Percentiles rank a stretch among this genome's conserved stretches.
phyloP scores from a whole-genome alignment of 768 basidiomycete genomes.

The Chalciporus piperatus region DNA sequence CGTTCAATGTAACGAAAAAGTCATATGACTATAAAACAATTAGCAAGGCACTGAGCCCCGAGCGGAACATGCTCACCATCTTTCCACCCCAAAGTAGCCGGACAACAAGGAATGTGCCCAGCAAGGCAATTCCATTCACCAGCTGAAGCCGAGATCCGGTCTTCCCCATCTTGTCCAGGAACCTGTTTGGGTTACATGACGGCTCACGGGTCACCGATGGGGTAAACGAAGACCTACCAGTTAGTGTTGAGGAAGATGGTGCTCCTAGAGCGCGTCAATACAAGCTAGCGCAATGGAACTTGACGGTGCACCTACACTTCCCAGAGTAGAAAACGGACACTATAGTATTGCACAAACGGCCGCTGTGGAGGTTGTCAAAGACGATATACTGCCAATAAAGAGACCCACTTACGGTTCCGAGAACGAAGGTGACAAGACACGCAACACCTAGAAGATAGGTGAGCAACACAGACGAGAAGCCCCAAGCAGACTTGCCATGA shows the following conservation, averaged over 20 bases:
- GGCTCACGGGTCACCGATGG: not conserved
- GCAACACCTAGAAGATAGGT: slow-evolving; percentile 43
- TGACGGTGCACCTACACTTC: slow-evolving; percentile 51
- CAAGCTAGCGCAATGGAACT: not conserved
- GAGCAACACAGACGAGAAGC: not conserved
- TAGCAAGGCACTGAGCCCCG: not conserved
- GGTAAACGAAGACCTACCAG: slow-evolving; percentile 48
- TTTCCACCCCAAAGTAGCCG: slow-evolving; percentile 70
- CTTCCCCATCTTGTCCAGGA: slow-evolving; percentile 71
- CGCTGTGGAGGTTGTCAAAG: slow-evolving; percentile 36
- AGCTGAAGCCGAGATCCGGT: slow-evolving; percentile 68
- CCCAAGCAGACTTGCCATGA: slow-evolving; percentile 50
- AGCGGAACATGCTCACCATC: slow-evolving; percentile 23
- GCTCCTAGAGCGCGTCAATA: slow-evolving; percentile 42
- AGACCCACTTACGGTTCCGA: slow-evolving; percentile 60
- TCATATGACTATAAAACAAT: slow-evolving; percentile 51
- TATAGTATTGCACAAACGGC: slow-evolving; percentile 80
- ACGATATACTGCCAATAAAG: not conserved
- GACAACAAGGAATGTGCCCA: slow-evolving; percentile 65
- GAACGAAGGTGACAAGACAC: slow-evolving; percentile 62
- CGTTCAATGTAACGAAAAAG: slow-evolving; percentile 60
- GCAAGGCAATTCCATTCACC: slow-evolving; percentile 67
- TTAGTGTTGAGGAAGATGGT: slow-evolving; percentile 88
- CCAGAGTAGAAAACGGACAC: slow-evolving; percentile 76
- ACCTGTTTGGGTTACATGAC: slow-evolving; percentile 40